Conservation (phyloP, 177 flowering plant species). For the Telopea speciosissima region DNA sequence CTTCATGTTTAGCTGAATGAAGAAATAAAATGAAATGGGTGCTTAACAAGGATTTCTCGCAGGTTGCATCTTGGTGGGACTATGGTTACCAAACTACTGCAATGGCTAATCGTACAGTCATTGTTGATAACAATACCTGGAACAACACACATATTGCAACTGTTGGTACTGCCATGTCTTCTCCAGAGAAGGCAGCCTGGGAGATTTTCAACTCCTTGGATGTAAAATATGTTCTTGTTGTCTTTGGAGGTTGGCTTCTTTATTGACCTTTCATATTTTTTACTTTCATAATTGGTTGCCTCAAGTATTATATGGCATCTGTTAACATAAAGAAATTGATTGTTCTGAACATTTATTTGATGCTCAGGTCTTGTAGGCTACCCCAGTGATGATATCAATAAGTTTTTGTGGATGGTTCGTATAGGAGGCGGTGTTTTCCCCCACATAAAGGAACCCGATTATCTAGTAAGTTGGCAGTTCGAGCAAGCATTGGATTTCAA, state of each 20-base stretch:
- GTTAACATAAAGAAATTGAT: not conserved
- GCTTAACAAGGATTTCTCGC: conserved; percentile 16
- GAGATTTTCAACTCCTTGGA: conserved; percentile 94
- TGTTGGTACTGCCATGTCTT: conserved; percentile 99
- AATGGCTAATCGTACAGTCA: conserved; percentile 97
- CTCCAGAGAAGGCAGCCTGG: conserved; percentile 99
- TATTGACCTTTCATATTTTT: not conserved
- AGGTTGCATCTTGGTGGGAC: conserved; percentile 99
- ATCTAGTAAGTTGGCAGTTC: conserved; percentile 49
- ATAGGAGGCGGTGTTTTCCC: conserved; percentile 99
- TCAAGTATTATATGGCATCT: not conserved
- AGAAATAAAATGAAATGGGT: conserved; percentile 1
- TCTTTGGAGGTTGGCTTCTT: conserved; percentile 84
- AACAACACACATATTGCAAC: conserved; percentile 99
- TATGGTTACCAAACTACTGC: conserved; percentile 99
- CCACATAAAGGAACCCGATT: conserved; percentile 97
- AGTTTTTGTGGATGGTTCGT: conserved; percentile 99
- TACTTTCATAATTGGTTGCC: not conserved
- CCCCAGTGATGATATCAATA: conserved; percentile 98
- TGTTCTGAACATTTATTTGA: conserved; percentile 14
- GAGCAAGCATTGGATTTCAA: not conserved
- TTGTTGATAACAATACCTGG: conserved; percentile 99
- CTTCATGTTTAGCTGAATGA: not conserved
- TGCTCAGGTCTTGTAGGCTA: conserved; percentile 92
- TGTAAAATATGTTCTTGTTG: conserved; percentile 98